Percentiles rank a stretch among this genome's conserved stretches.
phyloP scores from a whole-genome alignment of 805 yeast species.

The Yamadazyma akitaensis region DNA sequence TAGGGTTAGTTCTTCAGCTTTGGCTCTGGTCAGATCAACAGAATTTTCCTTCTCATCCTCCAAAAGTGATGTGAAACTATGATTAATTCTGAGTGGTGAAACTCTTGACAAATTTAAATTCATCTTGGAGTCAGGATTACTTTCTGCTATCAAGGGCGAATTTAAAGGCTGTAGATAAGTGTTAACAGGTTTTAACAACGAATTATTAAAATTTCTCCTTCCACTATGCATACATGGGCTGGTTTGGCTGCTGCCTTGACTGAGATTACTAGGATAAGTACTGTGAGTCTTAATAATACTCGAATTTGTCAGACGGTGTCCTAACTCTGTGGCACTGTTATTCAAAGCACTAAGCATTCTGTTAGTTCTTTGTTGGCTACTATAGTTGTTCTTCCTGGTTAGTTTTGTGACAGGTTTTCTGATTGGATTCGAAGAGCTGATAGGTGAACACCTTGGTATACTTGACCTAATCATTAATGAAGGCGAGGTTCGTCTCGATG shows the following conservation, averaged over 20 bases:
- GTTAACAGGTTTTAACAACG: conserved; percentile 1
- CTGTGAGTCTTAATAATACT: not conserved
- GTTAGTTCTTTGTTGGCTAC: not conserved
- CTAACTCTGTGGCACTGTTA: conserved; percentile 3
- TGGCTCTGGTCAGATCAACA: not conserved
- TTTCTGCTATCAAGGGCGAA: conserved; percentile 10
- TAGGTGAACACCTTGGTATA: conserved; percentile 8
- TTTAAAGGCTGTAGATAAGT: conserved; percentile 11
- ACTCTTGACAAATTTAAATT: not conserved
- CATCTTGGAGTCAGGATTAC: not conserved
- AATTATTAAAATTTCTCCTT: not conserved
- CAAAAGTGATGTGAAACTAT: not conserved
- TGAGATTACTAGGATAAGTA: not conserved
- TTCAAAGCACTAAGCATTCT: conserved; percentile 5
- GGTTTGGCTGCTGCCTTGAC: conserved; percentile 6
- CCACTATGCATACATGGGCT: conserved; percentile 1
- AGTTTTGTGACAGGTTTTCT: conserved; percentile 3
- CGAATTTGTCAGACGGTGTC: not conserved
- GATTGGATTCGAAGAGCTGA: not conserved
- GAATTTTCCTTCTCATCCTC: conserved; percentile 13
- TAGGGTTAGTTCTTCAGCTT: conserved; percentile 6
- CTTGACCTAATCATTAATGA: not conserved
- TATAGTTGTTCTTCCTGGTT: not conserved
- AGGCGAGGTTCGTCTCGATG: not conserved
- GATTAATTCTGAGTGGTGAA: conserved; percentile 12